Evolutionary conservation across 257 asterid species (phyloP).

Genomic region (Nicotiana benthamiana): DNA sequence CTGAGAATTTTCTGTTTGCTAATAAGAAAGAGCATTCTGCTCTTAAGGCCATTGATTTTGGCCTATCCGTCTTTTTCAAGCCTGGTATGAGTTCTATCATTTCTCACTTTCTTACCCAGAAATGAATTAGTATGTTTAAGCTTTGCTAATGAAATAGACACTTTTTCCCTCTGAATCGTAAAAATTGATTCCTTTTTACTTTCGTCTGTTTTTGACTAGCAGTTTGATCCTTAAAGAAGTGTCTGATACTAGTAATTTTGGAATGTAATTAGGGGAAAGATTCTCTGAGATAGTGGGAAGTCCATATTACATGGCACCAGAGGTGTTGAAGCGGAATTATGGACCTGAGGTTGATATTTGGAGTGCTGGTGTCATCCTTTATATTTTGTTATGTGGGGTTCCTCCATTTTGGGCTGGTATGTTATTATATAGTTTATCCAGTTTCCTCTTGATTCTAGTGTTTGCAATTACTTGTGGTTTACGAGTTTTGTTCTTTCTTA

Average conservation of each 20-base stretch:
- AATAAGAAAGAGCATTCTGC: conserved; percentile 81
- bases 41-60: conserved; percentile 83
- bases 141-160: background rate
- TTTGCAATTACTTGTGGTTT: background rate
- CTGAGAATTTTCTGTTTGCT: conserved; percentile 84
- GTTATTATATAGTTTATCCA: background rate
- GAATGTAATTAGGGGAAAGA: conserved; percentile 43
- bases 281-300: conserved; percentile 92
- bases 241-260: background rate
- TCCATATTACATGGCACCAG: conserved; percentile 95
- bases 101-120: background rate
- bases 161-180: background rate
- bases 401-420: conserved; percentile 98
- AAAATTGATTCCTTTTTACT: background rate
- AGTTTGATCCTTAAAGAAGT: background rate
- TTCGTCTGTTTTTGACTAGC: background rate
- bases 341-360: conserved; percentile 90
- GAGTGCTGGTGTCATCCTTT: conserved; percentile 95
- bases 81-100: conserved; percentile 36
- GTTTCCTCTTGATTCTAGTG: background rate
- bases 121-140: background rate
- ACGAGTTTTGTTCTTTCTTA: background rate
- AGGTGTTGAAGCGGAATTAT: conserved; percentile 78
- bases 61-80: conserved; percentile 75
- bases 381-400: conserved; percentile 86